Base-by-base conservation (phyloP, 345 rosid species). In the Gossypium rotundifolium region DNA sequence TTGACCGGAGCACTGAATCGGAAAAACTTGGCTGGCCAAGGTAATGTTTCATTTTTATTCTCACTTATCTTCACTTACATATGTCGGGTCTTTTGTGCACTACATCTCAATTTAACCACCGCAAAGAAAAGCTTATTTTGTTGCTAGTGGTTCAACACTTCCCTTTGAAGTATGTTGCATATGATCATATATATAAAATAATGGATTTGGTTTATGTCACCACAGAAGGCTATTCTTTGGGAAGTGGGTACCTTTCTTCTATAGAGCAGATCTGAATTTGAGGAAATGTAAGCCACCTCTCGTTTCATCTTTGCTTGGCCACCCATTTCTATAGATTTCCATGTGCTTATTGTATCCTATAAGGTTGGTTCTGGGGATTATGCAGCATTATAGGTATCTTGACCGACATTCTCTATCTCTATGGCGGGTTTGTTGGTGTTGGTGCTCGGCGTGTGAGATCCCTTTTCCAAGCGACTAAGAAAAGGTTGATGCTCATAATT, bases 241-340 rank as follows among this genome's bases (percentile, higher is more conserved):
- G 99, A 96, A 88, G 99, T 98, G 99, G 44, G 99, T 93, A 45
- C 98, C 99, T 46, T 93, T 95, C 83, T 95, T 95, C 86, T 95
- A 95, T 60, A 87, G 99, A 82, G 96, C 99, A 61, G 99, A 65
- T 96, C 99, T 77, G 99, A 93, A 85, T 96, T 96, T 86, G 99
- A 96, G 89, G 98, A 96, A 86, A 96, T 93, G 99, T 93, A 83
- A 89, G 98, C 74, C 59, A 68, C 51, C 78, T 74, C 64, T 51
- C 4, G 42, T 66, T 27, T 49, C 40, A 7, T n/a, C 13, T 40
- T 51, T 75, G 23, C 58, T 71, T 54, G 25, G 18, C 38, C 65
- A 46, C 20, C 63, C 42, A 42, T 20, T 65, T 75, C 64, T 57
- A 27, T 51, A 42, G 63, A 38, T 12, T 71, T 65, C 20, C 6